Conservation (phyloP, 345 rosid species). For the Tarenaya hassleriana region DNA sequence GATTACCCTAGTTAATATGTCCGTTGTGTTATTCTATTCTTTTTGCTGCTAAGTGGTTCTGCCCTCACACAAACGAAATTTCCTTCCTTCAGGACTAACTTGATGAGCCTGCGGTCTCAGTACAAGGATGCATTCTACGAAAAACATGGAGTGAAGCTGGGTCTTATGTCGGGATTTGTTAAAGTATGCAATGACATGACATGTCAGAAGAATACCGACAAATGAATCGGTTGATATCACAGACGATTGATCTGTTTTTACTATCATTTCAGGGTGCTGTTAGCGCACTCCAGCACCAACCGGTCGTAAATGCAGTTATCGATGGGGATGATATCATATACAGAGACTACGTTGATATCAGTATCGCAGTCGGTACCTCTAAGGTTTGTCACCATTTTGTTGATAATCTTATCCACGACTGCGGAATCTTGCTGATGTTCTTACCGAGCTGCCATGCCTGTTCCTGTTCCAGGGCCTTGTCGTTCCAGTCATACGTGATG, state of each 20-base stretch:
- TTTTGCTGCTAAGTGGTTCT: too few relatives aligned
- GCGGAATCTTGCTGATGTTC: too few relatives aligned
- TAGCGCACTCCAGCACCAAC: constrained; percentile 92
- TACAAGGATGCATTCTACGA: constrained; percentile 94
- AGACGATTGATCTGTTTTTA: neutral
- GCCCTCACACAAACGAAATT: neutral
- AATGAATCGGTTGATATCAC: constrained; percentile 3
- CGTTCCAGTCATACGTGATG: constrained; percentile 79
- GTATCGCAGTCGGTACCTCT: constrained; percentile 74
- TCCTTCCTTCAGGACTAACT: constrained; percentile 63
- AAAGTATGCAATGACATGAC: constrained; percentile 39
- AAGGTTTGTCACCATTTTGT: constrained; percentile 33
- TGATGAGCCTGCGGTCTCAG: constrained; percentile 95
- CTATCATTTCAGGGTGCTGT: constrained; percentile 74
- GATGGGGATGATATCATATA: constrained; percentile 98
- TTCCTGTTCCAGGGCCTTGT: constrained; percentile 58
- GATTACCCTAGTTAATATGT: neutral
- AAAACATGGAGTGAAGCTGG: constrained; percentile 96
- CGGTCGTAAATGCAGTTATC: constrained; percentile 93
- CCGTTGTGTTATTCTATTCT: constrained; percentile 5
- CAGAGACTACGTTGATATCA: constrained; percentile 89
- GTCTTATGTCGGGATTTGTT: constrained; percentile 95
- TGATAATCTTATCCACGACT: too few relatives aligned
- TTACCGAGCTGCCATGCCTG: too few relatives aligned
- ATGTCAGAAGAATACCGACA: neutral